phyloP scores from a whole-genome alignment of 106 monocot species.

The Xerophyta viscosa region DNA sequence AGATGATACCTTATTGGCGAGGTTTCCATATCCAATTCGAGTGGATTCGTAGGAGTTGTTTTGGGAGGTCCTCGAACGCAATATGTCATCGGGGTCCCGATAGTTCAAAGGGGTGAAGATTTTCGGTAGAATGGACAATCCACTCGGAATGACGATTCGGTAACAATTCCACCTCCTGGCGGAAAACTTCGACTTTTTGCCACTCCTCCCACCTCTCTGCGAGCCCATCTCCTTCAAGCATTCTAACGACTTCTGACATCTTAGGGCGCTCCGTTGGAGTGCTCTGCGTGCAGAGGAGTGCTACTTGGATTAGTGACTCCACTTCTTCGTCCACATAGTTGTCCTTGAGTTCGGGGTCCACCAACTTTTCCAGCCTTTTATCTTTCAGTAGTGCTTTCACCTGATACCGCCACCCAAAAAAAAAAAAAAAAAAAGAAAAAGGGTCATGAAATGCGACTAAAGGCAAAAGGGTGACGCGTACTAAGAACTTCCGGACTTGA shows the following conservation, averaged over 20 bases:
- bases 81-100: slow-evolving; percentile 62
- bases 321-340: slow-evolving; percentile 62
- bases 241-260: slow-evolving; percentile 88
- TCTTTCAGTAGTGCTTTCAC: slow-evolving; percentile 79
- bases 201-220: slow-evolving; percentile 86
- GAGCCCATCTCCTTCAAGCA: slow-evolving; percentile 90
- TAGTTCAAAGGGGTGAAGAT: slow-evolving; percentile 47
- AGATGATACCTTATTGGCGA: too few species aligned
- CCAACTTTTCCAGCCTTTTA: slow-evolving; percentile 55
- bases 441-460: not conserved
- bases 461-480: not conserved
- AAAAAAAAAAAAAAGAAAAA: too few species aligned
- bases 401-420: slow-evolving; percentile 12
- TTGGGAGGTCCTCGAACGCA: not conserved
- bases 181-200: slow-evolving; percentile 65
- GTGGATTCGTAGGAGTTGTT: not conserved
- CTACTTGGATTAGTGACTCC: slow-evolving; percentile 78
- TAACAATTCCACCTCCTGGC: slow-evolving; percentile 33
- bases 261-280: slow-evolving; percentile 69
- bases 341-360: slow-evolving; percentile 67
- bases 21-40: too few species aligned
- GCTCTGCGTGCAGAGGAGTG: slow-evolving; percentile 74
- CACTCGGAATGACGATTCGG: slow-evolving; percentile 31
- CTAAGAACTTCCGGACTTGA: too few species aligned
- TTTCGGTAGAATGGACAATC: slow-evolving; percentile 64